Percentiles rank a stretch among this genome's conserved stretches.
Conservation (phyloP, 345 rosid genomes). For the Melastoma malabathricum region DNA sequence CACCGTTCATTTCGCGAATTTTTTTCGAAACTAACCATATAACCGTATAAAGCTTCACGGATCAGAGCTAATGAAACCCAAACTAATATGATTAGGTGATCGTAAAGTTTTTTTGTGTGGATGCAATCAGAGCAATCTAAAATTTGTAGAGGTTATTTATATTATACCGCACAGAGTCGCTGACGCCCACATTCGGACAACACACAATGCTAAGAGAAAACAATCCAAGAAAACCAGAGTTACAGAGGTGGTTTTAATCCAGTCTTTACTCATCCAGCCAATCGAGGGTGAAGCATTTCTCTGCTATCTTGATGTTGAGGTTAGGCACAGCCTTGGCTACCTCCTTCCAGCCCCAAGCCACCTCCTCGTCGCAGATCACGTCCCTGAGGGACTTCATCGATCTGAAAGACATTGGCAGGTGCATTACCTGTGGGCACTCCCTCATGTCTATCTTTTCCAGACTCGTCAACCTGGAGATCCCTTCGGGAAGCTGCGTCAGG, state of each 20-base stretch:
- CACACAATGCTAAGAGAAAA: background rate
- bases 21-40: too few relatives aligned
- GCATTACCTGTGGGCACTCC: conserved; percentile 35
- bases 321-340: conserved; percentile 22
- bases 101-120: too few relatives aligned
- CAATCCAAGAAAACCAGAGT: too few relatives aligned
- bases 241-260: background rate
- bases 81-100: too few relatives aligned
- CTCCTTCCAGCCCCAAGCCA: conserved; percentile 48
- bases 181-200: too few relatives aligned
- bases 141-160: too few relatives aligned
- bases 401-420: conserved; percentile 33
- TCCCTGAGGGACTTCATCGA: conserved; percentile 35
- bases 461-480: conserved; percentile 32
- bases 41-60: conserved; percentile 52
- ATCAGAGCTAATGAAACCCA: background rate
- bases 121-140: too few relatives aligned
- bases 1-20: conserved; percentile 55
- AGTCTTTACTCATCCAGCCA: conserved; percentile 52
- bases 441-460: conserved; percentile 93
- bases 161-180: background rate
- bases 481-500: conserved; percentile 43
- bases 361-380: conserved; percentile 65
- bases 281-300: conserved; percentile 41
- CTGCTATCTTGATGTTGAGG: conserved; percentile 53